Percentiles rank a stretch among this genome's conserved stretches.
These are phyloP conservation scores for Lignosus rhinocerotis DNA, from an alignment of 1,284 basidiomycete species.

Conservation along the genomic window DNA sequence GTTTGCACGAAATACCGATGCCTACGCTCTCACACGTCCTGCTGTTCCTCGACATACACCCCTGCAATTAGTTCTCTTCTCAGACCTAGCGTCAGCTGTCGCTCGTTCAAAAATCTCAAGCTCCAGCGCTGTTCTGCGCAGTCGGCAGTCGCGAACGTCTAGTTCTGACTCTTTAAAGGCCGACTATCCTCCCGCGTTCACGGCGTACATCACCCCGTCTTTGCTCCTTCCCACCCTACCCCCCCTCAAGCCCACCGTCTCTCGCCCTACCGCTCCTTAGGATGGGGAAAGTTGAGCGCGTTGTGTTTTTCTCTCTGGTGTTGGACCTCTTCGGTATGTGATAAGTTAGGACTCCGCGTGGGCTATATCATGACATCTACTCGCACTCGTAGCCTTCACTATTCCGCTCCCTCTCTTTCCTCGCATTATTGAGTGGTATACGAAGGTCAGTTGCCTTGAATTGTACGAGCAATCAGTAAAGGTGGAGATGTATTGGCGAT, in stretches of 20 bases:
- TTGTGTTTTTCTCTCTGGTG: conserved; percentile 83
- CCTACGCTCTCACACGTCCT: conserved; percentile 3
- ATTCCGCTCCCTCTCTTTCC: conserved; percentile 92
- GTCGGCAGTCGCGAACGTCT: conserved; percentile 8
- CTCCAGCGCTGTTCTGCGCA: background rate
- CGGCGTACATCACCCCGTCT: background rate
- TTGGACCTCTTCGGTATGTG: conserved; percentile 78
- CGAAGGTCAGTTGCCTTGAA: conserved; percentile 48
- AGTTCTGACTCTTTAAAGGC: conserved; percentile 5
- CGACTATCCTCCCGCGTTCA: conserved; percentile 1
- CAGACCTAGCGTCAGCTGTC: conserved; percentile 10
- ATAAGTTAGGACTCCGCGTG: background rate
- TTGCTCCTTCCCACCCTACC: background rate
- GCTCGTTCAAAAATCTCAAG: background rate
- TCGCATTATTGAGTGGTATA: conserved; percentile 88
- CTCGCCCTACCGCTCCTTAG: background rate
- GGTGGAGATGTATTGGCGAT: background rate
- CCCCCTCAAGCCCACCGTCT: background rate
- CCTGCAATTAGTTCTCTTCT: conserved; percentile 2
- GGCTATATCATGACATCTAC: background rate
- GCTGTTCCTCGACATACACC: conserved; percentile 1
- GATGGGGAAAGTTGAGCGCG: conserved; percentile 70
- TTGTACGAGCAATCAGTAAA: background rate
- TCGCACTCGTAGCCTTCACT: conserved; percentile 73
- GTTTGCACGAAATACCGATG: conserved; percentile 8